phyloP scores from a whole-genome alignment of 1,139 yeast genomes.

The Pichia sp. region DNA sequence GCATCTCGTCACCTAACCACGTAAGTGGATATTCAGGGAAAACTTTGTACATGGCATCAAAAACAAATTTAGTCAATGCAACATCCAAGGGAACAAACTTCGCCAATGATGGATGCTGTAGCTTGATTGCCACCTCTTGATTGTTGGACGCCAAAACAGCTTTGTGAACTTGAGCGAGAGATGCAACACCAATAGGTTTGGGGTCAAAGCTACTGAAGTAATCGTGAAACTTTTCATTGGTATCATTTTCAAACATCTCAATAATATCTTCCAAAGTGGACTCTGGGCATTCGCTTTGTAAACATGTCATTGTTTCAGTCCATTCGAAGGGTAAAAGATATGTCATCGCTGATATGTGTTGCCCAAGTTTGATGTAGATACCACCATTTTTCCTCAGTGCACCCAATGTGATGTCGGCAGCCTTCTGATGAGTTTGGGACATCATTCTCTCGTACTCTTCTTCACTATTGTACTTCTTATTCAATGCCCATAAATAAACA shows the following conservation, averaged over 20 bases:
- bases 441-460: conserved; percentile 52
- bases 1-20: conserved; percentile 93
- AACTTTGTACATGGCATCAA: conserved; percentile 61
- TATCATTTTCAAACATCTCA: conserved; percentile 58
- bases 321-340: conserved; percentile 88
- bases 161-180: conserved; percentile 89
- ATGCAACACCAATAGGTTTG: conserved; percentile 88
- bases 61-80: conserved; percentile 67
- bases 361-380: conserved; percentile 88
- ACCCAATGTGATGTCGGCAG: conserved; percentile 70
- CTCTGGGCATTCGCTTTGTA: conserved; percentile 86
- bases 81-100: conserved; percentile 91
- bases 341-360: conserved; percentile 87
- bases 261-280: conserved; percentile 66
- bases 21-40: conserved; percentile 92
- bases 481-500: conserved; percentile 54
- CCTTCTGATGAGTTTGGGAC: conserved; percentile 56
- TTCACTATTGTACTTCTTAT: conserved; percentile 34
- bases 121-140: conserved; percentile 81
- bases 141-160: conserved; percentile 59
- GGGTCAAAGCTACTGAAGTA: conserved; percentile 61
- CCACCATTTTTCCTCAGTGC: conserved; percentile 90
- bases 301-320: conserved; percentile 91
- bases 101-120: conserved; percentile 85
- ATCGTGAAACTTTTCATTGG: conserved; percentile 57